Conservation (phyloP, 140 eudicot genomes). For the Cichorium intybus region DNA sequence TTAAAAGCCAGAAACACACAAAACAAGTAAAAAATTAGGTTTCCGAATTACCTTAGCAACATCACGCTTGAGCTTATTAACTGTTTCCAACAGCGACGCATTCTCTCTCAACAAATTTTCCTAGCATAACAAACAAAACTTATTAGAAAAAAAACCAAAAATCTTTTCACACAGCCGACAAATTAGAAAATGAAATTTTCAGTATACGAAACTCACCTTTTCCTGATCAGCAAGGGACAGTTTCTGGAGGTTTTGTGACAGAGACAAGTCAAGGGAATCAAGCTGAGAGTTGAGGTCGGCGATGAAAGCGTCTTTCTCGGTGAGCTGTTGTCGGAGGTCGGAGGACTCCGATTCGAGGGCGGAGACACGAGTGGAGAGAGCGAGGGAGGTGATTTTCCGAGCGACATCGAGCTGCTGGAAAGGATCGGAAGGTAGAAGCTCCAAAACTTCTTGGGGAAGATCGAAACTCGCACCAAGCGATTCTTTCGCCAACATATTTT, state of each 20-base stretch:
- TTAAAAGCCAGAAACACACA: background rate
- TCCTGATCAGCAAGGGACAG: conserved; percentile 55
- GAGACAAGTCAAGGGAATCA: conserved; percentile 63
- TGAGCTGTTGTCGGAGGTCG: conserved; percentile 51
- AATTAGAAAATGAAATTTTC: background rate
- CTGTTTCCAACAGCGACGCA: conserved; percentile 48
- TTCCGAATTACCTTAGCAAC: conserved; percentile 66
- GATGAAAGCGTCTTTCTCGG: conserved; percentile 63
- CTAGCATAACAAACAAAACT: conserved; percentile 34
- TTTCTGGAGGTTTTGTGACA: conserved; percentile 44
- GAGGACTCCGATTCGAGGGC: conserved; percentile 78
- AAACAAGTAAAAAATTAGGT: conserved; percentile 8
- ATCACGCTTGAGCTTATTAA: conserved; percentile 88
- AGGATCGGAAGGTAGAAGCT: conserved; percentile 86
- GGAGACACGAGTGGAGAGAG: conserved; percentile 85
- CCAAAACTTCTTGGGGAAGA: conserved; percentile 71
- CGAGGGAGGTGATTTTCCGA: conserved; percentile 96
- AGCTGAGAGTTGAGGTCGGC: conserved; percentile 62
- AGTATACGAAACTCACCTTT: conserved; percentile 35
- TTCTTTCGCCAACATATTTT: conserved; percentile 44
- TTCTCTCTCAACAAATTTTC: conserved; percentile 76
- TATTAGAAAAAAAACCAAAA: background rate
- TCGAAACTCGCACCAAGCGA: conserved; percentile 40
- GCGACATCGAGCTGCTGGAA: conserved; percentile 93
- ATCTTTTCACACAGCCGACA: background rate